phyloP scores from a whole-genome alignment of 2,329 filamentous ascomycete genomes.

The Aspergillus pseudoviridinutans region DNA sequence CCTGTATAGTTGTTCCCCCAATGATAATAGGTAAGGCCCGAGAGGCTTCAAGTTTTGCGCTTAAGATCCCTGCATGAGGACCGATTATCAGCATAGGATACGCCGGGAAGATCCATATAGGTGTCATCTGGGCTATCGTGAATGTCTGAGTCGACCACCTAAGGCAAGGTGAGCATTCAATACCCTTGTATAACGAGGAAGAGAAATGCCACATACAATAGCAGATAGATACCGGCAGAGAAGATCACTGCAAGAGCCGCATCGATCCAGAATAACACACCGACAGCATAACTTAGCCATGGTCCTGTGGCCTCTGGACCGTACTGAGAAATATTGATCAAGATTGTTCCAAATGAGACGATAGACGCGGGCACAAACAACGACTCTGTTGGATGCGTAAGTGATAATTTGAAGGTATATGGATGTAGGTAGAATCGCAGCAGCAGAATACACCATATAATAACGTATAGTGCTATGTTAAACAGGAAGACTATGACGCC shows the following conservation, averaged over 20 bases:
- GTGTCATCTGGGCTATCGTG: conserved; percentile 79
- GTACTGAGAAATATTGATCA: conserved; percentile 76
- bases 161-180: conserved; percentile 10
- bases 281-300: conserved; percentile 61
- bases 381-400: conserved; percentile 72
- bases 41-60: conserved; percentile 42
- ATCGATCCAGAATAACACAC: conserved; percentile 72
- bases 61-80: conserved; percentile 63
- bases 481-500: conserved; percentile 60
- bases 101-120: conserved; percentile 82
- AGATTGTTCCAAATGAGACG: conserved; percentile 68
- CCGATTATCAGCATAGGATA: conserved; percentile 76
- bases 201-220: conserved; percentile 49
- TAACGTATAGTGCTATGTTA: conserved; percentile 60
- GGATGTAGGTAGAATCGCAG: conserved; percentile 67
- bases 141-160: conserved; percentile 63
- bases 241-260: conserved; percentile 62
- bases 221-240: conserved; percentile 69
- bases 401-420: conserved; percentile 65
- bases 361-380: conserved; percentile 68
- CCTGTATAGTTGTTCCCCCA: conserved; percentile 58
- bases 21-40: conserved; percentile 54
- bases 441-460: conserved; percentile 61
- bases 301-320: conserved; percentile 58
- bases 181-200: not conserved